Evolutionary conservation across 306 rosid species (phyloP), one percentile per base, ranked within the genome.

Genomic region (Trifolium subterraneum): DNA sequence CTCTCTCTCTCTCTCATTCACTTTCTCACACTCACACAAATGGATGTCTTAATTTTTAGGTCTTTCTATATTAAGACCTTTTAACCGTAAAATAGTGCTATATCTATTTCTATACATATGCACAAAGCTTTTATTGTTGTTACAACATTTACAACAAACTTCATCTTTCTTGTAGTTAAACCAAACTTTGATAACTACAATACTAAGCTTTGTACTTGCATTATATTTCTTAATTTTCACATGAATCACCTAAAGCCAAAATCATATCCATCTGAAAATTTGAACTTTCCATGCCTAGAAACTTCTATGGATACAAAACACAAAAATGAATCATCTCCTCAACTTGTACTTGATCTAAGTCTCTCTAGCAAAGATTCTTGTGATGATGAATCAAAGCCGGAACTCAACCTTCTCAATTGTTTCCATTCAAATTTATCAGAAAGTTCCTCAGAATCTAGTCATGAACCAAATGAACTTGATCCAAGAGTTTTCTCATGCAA

Each of bases 401-500:
- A 90, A 79, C 97, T 88, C 81, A 90, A 90, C 79, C 85, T 95
- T 80, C 90, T 95, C 71, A 84, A 89, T 60, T 77, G 74, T 50
- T 87, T 93, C 68, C 85, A 86, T 48, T 5, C 82, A 7, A 81
- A 80, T 79, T 84, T 82, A 50, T 68, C 87, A 4, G 65, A 73
- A 33, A 73, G 82, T 22, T 79, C 88, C 2, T 77, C 87, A 6
- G 87, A 82, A 59, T 79, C 78, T 14, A 59, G 74, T 38, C 81
- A 77, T 41, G 86, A 79, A 7, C 39, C 10, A 23, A 85, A 75
- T 58, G 84, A 84, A 39, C 29, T 68, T n/a, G 91, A 94, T 82
- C 92, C 92, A 0, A 50, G 98, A 64, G 84, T 90, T 78, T 95
- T 95, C 85, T 88, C 99, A 41, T 95, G 98, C 88, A 95, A 95